Conservation (phyloP, 2,329 filamentous ascomycete genomes). For the Ascochyta clinopodiicola region DNA sequence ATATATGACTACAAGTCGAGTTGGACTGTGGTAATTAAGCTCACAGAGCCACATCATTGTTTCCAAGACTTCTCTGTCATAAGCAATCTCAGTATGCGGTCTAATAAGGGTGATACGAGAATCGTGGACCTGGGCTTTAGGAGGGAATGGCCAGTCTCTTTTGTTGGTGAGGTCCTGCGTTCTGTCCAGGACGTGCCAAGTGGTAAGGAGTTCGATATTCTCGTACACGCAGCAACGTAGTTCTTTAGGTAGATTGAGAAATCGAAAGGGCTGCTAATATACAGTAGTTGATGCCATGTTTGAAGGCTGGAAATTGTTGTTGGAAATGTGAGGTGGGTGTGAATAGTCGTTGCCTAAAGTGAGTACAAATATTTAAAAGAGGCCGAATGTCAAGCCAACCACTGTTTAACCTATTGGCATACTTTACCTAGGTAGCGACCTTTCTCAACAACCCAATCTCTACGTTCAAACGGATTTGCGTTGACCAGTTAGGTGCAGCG, state of each 20-base stretch:
- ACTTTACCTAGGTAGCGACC: too few relatives aligned
- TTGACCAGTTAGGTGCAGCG: too few relatives aligned
- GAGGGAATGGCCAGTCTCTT: constrained; percentile 12
- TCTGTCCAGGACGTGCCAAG: constrained; percentile 16
- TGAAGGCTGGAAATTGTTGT: not conserved
- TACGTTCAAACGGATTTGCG: too few relatives aligned
- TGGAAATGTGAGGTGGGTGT: not conserved
- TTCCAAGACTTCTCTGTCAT: too few relatives aligned
- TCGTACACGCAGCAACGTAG: constrained; percentile 19
- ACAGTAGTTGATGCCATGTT: constrained; percentile 10
- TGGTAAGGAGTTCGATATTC: constrained; percentile 11
- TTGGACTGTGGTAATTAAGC: too few relatives aligned
- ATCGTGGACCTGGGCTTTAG: constrained; percentile 9
- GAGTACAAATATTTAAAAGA: too few relatives aligned
- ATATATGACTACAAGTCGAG: too few relatives aligned
- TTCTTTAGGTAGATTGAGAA: constrained; percentile 17
- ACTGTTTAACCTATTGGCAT: too few relatives aligned
- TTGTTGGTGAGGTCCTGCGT: not conserved
- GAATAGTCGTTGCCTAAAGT: too few relatives aligned
- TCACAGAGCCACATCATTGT: too few relatives aligned
- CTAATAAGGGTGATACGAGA: constrained; percentile 15
- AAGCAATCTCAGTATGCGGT: not conserved
- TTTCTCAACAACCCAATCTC: too few relatives aligned
- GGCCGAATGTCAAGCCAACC: too few relatives aligned
- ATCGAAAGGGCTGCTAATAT: constrained; percentile 13